Conservation (phyloP, 2,329 filamentous ascomycete genomes). For the Trichoderma citrinoviride region DNA sequence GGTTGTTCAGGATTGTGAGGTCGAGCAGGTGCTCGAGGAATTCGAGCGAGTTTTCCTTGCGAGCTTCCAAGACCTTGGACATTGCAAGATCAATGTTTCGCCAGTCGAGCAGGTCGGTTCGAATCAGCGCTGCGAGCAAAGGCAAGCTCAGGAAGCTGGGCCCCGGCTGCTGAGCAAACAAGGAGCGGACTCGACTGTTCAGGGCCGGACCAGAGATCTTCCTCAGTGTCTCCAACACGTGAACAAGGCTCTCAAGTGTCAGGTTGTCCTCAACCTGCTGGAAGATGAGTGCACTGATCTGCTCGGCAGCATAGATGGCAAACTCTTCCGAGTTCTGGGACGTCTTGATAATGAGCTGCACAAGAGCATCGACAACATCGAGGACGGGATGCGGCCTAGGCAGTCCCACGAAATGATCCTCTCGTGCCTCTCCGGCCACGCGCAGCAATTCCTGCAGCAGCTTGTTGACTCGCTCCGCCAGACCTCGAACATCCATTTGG, state of each 20-base stretch:
- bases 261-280: conserved; percentile 53
- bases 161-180: conserved; percentile 57
- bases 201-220: conserved; percentile 57
- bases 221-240: conserved; percentile 59
- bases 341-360: conserved; percentile 61
- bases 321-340: conserved; percentile 61
- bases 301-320: conserved; percentile 57
- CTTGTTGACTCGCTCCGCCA: conserved; percentile 57
- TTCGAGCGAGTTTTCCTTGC: conserved; percentile 69
- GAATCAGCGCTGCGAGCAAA: conserved; percentile 55
- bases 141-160: conserved; percentile 56
- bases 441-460: conserved; percentile 57
- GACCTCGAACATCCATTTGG: conserved; percentile 51
- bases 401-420: conserved; percentile 60
- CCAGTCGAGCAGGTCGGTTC: conserved; percentile 62
- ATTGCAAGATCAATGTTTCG: conserved; percentile 67
- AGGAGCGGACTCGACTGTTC: conserved; percentile 53
- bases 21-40: conserved; percentile 80
- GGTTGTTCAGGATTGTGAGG: conserved; percentile 72
- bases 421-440: conserved; percentile 50
- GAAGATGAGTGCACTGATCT: conserved; percentile 58
- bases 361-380: conserved; percentile 61
- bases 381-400: conserved; percentile 58
- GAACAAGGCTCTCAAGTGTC: conserved; percentile 59
- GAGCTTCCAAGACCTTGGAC: conserved; percentile 67